These are phyloP conservation scores for Sordaria brevicollis DNA, from an alignment of 495 filamentous ascomycete species.

Conservation along the genomic window DNA sequence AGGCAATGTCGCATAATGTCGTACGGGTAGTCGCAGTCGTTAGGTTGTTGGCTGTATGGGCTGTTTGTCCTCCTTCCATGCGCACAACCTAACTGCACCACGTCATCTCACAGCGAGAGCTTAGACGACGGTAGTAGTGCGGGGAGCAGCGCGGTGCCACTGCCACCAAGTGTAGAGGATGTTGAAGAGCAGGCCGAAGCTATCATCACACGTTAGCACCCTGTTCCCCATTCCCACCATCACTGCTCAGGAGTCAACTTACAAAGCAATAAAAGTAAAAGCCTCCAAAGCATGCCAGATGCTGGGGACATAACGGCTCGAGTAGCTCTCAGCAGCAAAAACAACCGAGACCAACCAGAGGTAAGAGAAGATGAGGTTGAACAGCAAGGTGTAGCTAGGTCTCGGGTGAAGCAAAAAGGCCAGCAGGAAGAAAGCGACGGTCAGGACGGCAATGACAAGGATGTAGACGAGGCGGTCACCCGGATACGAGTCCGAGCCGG, in stretches of 20 bases:
- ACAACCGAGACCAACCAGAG: constrained; percentile 55
- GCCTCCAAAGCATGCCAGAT: constrained; percentile 44
- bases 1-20: neutral
- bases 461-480: constrained; percentile 42
- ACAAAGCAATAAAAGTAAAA: constrained; percentile 56
- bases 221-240: neutral
- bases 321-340: constrained; percentile 42
- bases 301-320: constrained; percentile 14
- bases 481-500: constrained; percentile 19
- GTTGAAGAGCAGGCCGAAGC: constrained; percentile 45
- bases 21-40: neutral
- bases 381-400: constrained; percentile 36
- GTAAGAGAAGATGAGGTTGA: constrained; percentile 54
- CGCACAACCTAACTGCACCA: neutral
- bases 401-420: constrained; percentile 45
- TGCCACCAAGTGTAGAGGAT: constrained; percentile 39
- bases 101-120: neutral
- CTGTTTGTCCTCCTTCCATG: neutral
- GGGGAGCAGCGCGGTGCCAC: constrained; percentile 15
- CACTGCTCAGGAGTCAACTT: constrained; percentile 16
- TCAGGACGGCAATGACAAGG: constrained; percentile 46
- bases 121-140: constrained; percentile 18
- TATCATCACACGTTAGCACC: constrained; percentile 23
- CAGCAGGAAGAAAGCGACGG: constrained; percentile 47
- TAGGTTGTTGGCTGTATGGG: neutral